Base-by-base conservation (phyloP, 768 basidiomycete species). In the Rhodotorula graminis region DNA sequence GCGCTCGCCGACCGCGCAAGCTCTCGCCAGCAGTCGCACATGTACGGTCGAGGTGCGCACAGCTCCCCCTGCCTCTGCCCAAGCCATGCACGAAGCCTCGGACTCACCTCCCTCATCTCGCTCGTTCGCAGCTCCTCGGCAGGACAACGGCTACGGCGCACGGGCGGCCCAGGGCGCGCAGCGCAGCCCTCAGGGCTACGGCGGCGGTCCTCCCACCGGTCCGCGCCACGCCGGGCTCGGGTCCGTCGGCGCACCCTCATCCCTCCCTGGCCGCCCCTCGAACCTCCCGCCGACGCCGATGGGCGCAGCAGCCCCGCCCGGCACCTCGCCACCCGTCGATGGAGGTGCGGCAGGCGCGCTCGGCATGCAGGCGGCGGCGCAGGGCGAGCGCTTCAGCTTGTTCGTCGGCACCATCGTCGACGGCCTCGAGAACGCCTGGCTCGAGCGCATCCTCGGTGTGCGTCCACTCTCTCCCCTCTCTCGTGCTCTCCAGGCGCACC, bases 351-450 rank as follows among this genome's bases (percentile, higher is more conserved):
- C 33, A 1, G 52, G 47, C 37, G 31, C 23, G 8, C 25, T 31
- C 6, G 57, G 65, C 3, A 21, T 55, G 25, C 57, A 53, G 56
- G 33, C 31, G 10, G 31, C 56, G 27, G 31, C 56, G 27, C 33
- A n/a, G 15, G 70, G 70, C 0, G 74, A 78, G 40, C 77, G 73
- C 66, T 78, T 73, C 70, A 64, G 60, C 27, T 52, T 79, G 53
- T 79, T 79, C 56, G 72, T 78, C 37, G 73, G 77, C 33, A 73
- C 65, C 65, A 74, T 79, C 47, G 71, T 72, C 10, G 69, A 70
- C 25, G 73, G 73, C 11, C 61, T 79, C 37, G 74, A 73, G 67
- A 77, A 78, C 60, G 67, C 66, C 16, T 74, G 75, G 75, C 63
- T 79, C 44, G 74, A 78, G 53, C 27, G 62, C 40, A 70, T 79